Percentiles rank a stretch among this genome's conserved stretches.
Evolutionary conservation across 352 stramenopile species (phyloP).

Genomic region (Albugo laibachii): DNA sequence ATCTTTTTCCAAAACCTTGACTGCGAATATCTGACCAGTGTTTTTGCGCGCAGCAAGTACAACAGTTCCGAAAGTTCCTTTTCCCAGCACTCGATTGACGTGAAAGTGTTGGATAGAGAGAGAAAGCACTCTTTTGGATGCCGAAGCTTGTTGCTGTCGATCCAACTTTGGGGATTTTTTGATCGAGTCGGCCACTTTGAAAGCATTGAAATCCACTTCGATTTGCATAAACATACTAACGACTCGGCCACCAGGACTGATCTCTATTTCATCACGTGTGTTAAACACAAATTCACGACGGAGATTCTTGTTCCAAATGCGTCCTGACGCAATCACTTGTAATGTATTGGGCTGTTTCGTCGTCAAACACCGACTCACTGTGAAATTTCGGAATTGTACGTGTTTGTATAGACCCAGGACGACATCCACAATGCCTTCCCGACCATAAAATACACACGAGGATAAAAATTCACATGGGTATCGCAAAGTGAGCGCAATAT

Average conservation of each 20-base stretch:
- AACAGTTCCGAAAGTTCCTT: conserved; percentile 89
- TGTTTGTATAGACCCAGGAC: conserved; percentile 50
- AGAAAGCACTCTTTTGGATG: conserved; percentile 65
- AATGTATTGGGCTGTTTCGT: conserved; percentile 70
- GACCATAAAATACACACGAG: conserved; percentile 54
- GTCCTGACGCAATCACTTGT: conserved; percentile 44
- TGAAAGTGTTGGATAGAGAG: conserved; percentile 88
- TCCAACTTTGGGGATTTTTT: conserved; percentile 45
- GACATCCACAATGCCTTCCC: conserved; percentile 63
- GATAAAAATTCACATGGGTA: conserved; percentile 68
- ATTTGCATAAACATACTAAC: conserved; percentile 71
- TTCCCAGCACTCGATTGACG: conserved; percentile 87
- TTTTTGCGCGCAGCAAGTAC: conserved; percentile 69
- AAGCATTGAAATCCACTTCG: conserved; percentile 58
- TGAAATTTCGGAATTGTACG: conserved; percentile 50
- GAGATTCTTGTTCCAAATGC: conserved; percentile 64
- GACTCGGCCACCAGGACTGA: conserved; percentile 56
- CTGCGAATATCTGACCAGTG: conserved; percentile 75
- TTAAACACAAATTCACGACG: conserved; percentile 65
- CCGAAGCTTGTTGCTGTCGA: conserved; percentile 39
- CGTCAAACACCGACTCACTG: conserved; percentile 44
- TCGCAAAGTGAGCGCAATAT: conserved; percentile 52
- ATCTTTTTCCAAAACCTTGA: conserved; percentile 86
- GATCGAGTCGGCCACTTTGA: conserved; percentile 56
- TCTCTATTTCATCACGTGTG: conserved; percentile 57